These are phyloP conservation scores for Penicillium hesseltinei DNA, from an alignment of 2,329 filamentous ascomycete species.

Conservation along the genomic window DNA sequence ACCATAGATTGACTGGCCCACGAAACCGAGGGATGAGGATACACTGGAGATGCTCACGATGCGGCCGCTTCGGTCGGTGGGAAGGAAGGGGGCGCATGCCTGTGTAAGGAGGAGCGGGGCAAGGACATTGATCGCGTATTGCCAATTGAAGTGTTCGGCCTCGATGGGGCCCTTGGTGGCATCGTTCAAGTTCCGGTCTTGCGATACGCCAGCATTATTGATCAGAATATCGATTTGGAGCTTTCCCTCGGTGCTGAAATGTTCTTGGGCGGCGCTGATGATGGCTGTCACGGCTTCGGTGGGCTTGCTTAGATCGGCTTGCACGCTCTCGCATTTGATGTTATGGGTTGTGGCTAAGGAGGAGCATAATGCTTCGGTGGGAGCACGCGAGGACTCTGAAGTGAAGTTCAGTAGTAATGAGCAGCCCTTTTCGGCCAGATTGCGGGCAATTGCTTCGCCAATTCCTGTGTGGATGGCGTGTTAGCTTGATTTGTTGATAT, in stretches of 20 bases:
- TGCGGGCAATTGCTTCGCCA: constrained; percentile 66
- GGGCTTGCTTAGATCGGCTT: constrained; percentile 68
- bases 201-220: constrained; percentile 75
- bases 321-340: constrained; percentile 61
- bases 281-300: constrained; percentile 58
- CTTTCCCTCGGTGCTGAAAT: constrained; percentile 51
- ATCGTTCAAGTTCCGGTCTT: constrained; percentile 59
- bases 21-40: constrained; percentile 57
- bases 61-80: constrained; percentile 63
- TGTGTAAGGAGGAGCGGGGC: constrained; percentile 77
- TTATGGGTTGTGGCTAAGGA: constrained; percentile 57
- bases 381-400: constrained; percentile 57
- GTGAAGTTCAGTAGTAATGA: constrained; percentile 71
- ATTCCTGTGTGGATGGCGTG: constrained; percentile 57
- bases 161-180: constrained; percentile 60
- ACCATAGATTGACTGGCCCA: constrained; percentile 61
- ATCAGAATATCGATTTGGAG: constrained; percentile 78
- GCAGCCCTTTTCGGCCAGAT: constrained; percentile 70
- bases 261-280: constrained; percentile 57
- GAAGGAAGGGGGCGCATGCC: constrained; percentile 68
- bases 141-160: constrained; percentile 64
- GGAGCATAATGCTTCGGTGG: constrained; percentile 54
- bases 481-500: constrained; percentile 4
- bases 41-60: constrained; percentile 64
- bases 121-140: constrained; percentile 78